Base-by-base conservation (phyloP, 2,329 filamentous ascomycete genomes). In the Aspergillus caelatus region DNA sequence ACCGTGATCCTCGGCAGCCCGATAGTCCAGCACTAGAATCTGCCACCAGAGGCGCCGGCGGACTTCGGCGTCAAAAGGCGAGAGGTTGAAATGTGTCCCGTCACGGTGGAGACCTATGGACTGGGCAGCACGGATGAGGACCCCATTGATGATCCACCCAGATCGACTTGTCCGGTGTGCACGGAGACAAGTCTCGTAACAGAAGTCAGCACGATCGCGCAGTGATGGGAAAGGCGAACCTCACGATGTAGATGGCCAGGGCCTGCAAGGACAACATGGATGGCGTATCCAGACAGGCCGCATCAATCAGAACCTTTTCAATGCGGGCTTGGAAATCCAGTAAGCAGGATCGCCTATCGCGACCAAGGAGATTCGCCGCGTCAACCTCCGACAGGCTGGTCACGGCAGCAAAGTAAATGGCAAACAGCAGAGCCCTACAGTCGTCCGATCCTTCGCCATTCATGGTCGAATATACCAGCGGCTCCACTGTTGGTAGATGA, bases 31-130 rank as follows among this genome's bases (percentile, higher is more conserved):
- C 1, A 83, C 80, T 39, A 84, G 81, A 0, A 88, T 76, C 84
- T 87, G 86, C 89, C 89, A 91, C 89, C 89, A 91, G 4, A 91
- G 77, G 46, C 89, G 83, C 56, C 89, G 84, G 12, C 89, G 84
- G 73, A 89, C 84, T 76, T 91, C 89, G 7, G 86, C 83, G 68
- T 91, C 88, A 60, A 89, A 46, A 81, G 84, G 2, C 77, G 72
- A 67, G 19, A 72, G 69, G 67, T 74, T 77, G 70, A 67, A 76
- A 70, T 85, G 81, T 2, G 80, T 81, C 8, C 86, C 83, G 69
- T 91, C 89, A 34, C 83, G 84, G 67, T 91, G 88, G 23, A 91
- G 79, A 12, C 88, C 88, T 55, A 91, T 85, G 58, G 89, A 86
- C 34, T 90, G 83, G 2, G 87, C 87, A 36, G 67, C 60, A 19